Percentiles rank a stretch among this genome's conserved stretches.
These are phyloP conservation scores for Acmispon strigosus DNA, from an alignment of 306 rosid species.

Conservation along the genomic window DNA sequence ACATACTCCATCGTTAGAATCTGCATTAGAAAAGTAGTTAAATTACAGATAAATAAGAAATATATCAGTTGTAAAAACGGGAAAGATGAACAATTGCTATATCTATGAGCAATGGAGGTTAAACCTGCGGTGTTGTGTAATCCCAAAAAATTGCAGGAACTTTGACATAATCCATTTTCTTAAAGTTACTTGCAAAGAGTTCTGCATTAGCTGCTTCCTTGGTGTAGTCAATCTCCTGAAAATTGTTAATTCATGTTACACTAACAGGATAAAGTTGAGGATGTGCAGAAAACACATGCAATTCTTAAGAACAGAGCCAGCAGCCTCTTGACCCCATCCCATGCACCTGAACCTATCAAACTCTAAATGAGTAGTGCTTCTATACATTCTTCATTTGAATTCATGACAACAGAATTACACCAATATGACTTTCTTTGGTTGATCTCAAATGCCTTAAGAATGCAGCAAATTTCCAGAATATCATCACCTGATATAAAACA, in stretches of 20 bases:
- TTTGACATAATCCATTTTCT: constrained; percentile 78
- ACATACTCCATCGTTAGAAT: constrained; percentile 99
- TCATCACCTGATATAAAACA: constrained; percentile 81
- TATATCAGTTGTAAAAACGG: background rate
- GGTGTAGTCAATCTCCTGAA: constrained; percentile 99
- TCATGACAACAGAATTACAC: background rate
- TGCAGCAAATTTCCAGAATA: constrained; percentile 10
- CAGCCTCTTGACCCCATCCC: background rate
- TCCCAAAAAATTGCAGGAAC: constrained; percentile 90
- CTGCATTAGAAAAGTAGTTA: constrained; percentile 36
- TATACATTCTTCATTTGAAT: background rate
- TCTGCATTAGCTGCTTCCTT: constrained; percentile 97
- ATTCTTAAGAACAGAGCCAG: constrained; percentile 1
- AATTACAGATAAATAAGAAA: background rate
- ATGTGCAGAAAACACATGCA: constrained; percentile 2
- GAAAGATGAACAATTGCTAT: background rate
- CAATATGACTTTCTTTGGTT: constrained; percentile 3
- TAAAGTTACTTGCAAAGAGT: constrained; percentile 79
- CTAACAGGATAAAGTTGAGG: constrained; percentile 11
- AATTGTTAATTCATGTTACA: constrained; percentile 16
- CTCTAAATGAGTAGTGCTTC: background rate
- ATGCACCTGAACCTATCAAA: too few species aligned
- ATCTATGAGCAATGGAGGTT: constrained; percentile 13
- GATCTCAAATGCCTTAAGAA: background rate
- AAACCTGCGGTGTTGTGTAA: constrained; percentile 92